Evolutionary conservation across 2,329 filamentous ascomycete genomes (phyloP), one percentile per base, ranked within the genome.

Genomic region (Penicillium italicum): DNA sequence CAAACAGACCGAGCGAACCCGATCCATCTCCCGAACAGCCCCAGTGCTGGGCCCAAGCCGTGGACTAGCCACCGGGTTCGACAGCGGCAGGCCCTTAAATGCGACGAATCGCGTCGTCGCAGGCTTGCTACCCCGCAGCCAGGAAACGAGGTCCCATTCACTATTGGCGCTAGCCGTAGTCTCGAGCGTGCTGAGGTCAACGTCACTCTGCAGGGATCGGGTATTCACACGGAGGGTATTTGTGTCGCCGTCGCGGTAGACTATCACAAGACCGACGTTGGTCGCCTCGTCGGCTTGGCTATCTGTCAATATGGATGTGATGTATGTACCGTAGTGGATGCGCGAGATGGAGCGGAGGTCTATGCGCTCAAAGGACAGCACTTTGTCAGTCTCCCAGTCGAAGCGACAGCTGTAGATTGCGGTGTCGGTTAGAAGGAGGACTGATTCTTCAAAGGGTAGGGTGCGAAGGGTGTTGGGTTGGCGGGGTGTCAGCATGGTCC

Each of bases 301-400:
- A 1, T 86, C 78, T 1, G 91, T 91, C 5, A 97, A 81, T 0
- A 91, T 94, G 3, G 88, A 93, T 0, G 91, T 96, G 67, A 99
- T 89, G 68, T 97, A 99, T 0, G 90, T 88, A 20, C 94, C 94
- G 57, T 87, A 84, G 67, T 86, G 86, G 64, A 99, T 84, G 24
- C 82, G 80, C 1, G 82, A 81, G 34, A 99, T 78, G 55, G 90
- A 89, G 20, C 83, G 80, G 8, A 97, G 80, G 55, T 89, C 86
- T 14, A 97, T 85, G 8, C 92, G 82, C 74, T 97, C 92, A 71
- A 97, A 97, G 0, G 89, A 91, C 12, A 88, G 87, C 1, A 99
- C 90, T 70, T 97, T 97, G 75, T 97, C 94, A 8, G 91, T 87
- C 60, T 89, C 89, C 91, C 93, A 97, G 73, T 97, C 91, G 65